Evolutionary conservation across 768 basidiomycete species (phyloP).

Genomic region (Lepiota brunneoincarnata): DNA sequence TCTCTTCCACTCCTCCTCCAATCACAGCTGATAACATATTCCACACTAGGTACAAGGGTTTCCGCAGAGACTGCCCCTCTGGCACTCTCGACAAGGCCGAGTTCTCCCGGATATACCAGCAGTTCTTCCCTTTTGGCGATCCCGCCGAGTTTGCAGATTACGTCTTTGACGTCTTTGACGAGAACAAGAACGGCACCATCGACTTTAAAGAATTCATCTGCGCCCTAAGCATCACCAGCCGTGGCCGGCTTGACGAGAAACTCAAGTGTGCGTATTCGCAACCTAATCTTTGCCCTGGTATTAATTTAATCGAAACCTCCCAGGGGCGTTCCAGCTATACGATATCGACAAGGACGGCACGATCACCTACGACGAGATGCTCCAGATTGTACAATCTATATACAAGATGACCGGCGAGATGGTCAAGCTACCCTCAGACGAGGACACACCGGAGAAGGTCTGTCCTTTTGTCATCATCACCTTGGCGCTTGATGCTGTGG

Average conservation of each 20-base stretch:
- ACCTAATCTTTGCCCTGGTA: constrained; percentile 5
- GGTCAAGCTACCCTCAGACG: constrained; percentile 97
- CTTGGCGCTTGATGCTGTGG: background rate
- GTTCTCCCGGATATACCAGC: constrained; percentile 97
- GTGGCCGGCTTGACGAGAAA: constrained; percentile 95
- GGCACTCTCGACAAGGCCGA: constrained; percentile 95
- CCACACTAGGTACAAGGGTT: constrained; percentile 90
- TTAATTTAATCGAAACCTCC: constrained; percentile 17
- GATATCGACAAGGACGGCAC: constrained; percentile 98
- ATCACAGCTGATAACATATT: constrained; percentile 14
- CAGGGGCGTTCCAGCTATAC: constrained; percentile 99
- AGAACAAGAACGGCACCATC: constrained; percentile 93
- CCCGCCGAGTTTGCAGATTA: constrained; percentile 96
- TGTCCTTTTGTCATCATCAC: constrained; percentile 13
- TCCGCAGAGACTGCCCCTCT: constrained; percentile 97
- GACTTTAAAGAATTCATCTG: constrained; percentile 99
- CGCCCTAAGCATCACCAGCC: constrained; percentile 91
- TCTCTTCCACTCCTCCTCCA: background rate
- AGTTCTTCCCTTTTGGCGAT: constrained; percentile 99
- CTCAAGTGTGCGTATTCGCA: constrained; percentile 78
- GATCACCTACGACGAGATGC: constrained; percentile 99
- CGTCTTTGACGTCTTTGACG: constrained; percentile 97
- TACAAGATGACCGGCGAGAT: constrained; percentile 99
- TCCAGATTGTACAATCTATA: constrained; percentile 95
- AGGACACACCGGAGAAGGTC: constrained; percentile 99